Percentiles rank a stretch among this genome's conserved stretches.
Conservation (phyloP, 345 rosid species). For the Ceriops tagal region DNA sequence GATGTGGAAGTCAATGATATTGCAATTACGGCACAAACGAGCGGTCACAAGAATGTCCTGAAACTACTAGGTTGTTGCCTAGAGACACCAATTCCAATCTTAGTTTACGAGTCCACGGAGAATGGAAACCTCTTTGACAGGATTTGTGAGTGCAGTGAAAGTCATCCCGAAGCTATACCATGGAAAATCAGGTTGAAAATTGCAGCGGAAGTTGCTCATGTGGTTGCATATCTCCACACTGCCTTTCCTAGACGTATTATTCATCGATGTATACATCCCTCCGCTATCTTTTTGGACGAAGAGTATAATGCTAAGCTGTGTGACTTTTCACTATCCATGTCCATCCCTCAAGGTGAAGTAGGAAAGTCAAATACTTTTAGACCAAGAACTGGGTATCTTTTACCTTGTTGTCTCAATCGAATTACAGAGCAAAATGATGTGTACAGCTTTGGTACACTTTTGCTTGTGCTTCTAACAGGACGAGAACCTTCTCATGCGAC, state of each 20-base stretch:
- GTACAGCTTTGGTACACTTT: constrained; percentile 3
- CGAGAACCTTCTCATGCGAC: not conserved
- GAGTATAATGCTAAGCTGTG: not conserved
- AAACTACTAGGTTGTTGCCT: constrained; percentile 10
- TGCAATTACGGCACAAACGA: constrained; percentile 3
- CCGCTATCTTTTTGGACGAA: constrained; percentile 1
- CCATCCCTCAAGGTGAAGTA: constrained; percentile 7
- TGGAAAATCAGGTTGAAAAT: constrained; percentile 17
- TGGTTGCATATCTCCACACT: constrained; percentile 15
- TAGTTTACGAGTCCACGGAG: constrained; percentile 7
- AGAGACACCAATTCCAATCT: constrained; percentile 3
- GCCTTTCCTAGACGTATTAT: constrained; percentile 9
- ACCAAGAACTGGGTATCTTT: not conserved
- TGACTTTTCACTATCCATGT: not conserved
- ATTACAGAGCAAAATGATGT: constrained; percentile 1
- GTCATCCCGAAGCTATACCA: not conserved
- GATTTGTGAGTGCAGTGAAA: not conserved
- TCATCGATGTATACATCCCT: not conserved
- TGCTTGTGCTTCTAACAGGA: constrained; percentile 6
- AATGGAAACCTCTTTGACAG: not conserved
- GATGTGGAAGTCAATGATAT: not conserved
- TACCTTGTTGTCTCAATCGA: not conserved
- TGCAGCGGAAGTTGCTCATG: constrained; percentile 15
- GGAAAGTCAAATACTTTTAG: accelerated
- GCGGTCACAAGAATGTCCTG: not conserved